Evolutionary conservation across 257 asterid genomes (phyloP), one percentile per base, ranked within the genome.

Genomic region (Solanum infundibuliforme): DNA sequence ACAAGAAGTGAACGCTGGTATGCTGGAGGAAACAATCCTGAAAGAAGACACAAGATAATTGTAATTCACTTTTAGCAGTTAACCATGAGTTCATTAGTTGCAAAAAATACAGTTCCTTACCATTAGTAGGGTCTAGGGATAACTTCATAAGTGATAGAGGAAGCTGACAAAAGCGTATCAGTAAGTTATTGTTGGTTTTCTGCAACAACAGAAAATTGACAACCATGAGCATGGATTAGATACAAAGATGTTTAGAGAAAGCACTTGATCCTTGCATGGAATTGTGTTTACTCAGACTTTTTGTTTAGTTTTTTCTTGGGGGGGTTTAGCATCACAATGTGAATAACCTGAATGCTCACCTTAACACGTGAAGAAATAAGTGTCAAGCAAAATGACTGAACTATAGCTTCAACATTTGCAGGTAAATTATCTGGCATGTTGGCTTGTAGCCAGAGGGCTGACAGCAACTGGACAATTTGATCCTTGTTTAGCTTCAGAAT

Each of bases 371-470:
- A 91, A 29, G 97, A 92, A 87, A 94, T 87, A 21, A 96, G 94
- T 23, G 94, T 92, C 83, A 94, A 90, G 90, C 96, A 96, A 94
- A 97, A 97, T 46, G 99, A 93, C 93, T 95, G 98, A n/a, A 98
- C 94, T 14, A 95, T 92, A 83, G 99, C 98, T 95, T 95, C 99
- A 72, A 95, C 83, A 91, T 97, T 96, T 86, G 98, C 93, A 76
- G 99, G 99, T 55, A 89, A 73, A 89, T 96, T 97, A 90, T 97
- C 95, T 46, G 95, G 93, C 90, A 94, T 94, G 91, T 89, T 93
- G 88, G 94, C 92, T 93, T 96, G 98, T 72, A 94, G 88, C 99
- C 98, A 97, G 81, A 97, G 92, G 87, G 95, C 96, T 83, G 98
- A 94, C 71, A 97, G 93, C 92, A 97, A 87, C 90, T 95, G 99